Evolutionary conservation across 1,284 basidiomycete species (phyloP), one percentile per base, ranked within the genome.

Genomic region (Ganoderma sp.): DNA sequence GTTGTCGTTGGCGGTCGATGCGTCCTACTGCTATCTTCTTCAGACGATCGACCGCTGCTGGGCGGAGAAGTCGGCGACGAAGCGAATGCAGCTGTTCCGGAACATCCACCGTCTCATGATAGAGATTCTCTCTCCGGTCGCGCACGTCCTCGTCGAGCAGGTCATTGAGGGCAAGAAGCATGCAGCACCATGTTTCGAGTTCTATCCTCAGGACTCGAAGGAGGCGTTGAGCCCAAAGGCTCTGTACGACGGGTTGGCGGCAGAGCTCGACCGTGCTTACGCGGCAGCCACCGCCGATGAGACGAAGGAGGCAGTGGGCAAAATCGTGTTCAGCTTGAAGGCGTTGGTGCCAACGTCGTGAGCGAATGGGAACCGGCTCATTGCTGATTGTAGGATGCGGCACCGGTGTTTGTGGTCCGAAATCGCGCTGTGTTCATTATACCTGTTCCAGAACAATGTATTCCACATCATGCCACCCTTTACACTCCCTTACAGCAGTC

Each of bases 1-100:
- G 73, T 61, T 74, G 42, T 67, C 67, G 25, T 65, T 66, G 41
- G 71, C 73, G 4, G 65, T 70, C 32, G 63, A 73, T 52, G 71
- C 73, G 10, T 56, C 68, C 22, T 74, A 71, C 62, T 73, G 73
- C 66, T 71, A 72, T 43, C 63, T 74, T n/a, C 66, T 74, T 10
- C 66, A 68, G 50, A 73, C 71, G n/a, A 64, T 74, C 52, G 69
- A 74, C 45, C 66, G 65, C 37, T 63, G 61, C 10, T 73, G 73
- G 71, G 28, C 64, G 42, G 72, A 63, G 6, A n/a, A 15, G 8
- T 48, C 62, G 45, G 52, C 39, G 25, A 42, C 41, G 25, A n/a
- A 57, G 50, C 69, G 71, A 17, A 63, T 57, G 25, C 58, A 64
- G 42, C 69, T 73, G 17, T 57, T 72, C 50, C 50, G 63, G 45